Evolutionary conservation across 2,329 filamentous ascomycete genomes (phyloP).

Genomic region (Amauroascus verrucosus): DNA sequence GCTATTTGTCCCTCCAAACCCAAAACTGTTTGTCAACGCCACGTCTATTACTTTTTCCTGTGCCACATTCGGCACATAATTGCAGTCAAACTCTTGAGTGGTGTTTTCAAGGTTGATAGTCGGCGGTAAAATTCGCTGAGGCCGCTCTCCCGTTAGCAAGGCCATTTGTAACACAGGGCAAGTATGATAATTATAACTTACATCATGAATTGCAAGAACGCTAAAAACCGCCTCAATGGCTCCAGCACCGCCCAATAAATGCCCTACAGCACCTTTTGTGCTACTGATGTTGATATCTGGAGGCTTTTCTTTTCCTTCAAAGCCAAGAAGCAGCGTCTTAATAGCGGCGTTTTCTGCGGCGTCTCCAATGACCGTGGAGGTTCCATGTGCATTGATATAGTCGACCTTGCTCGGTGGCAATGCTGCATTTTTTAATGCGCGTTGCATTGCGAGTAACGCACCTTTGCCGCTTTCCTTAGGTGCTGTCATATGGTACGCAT

Average conservation of each 20-base stretch:
- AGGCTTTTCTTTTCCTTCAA: conserved; percentile 53
- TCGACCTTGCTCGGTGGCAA: conserved; percentile 62
- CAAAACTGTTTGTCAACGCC: conserved; percentile 88
- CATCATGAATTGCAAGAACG: conserved; percentile 66
- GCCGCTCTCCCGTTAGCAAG: not conserved
- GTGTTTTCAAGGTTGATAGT: conserved; percentile 70
- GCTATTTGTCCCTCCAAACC: conserved; percentile 94
- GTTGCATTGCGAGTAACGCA: conserved; percentile 73
- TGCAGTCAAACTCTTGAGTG: conserved; percentile 62
- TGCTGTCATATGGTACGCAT: conserved; percentile 89
- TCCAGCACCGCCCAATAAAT: conserved; percentile 82
- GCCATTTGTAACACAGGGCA: not conserved
- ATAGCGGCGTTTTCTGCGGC: conserved; percentile 80
- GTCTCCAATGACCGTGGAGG: conserved; percentile 76
- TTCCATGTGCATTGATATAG: conserved; percentile 95
- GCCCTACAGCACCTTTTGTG: conserved; percentile 86
- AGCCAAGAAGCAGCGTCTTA: conserved; percentile 61
- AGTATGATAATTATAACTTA: conserved; percentile 29
- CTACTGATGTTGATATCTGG: conserved; percentile 72
- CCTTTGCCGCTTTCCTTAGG: conserved; percentile 74
- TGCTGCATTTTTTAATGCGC: conserved; percentile 62
- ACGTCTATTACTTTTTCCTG: conserved; percentile 63
- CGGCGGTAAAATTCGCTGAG: conserved; percentile 66
- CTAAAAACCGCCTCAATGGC: conserved; percentile 83
- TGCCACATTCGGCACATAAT: conserved; percentile 65